Evolutionary conservation across 495 filamentous ascomycete species (phyloP).

Genomic region (Penicillium malachiteum): DNA sequence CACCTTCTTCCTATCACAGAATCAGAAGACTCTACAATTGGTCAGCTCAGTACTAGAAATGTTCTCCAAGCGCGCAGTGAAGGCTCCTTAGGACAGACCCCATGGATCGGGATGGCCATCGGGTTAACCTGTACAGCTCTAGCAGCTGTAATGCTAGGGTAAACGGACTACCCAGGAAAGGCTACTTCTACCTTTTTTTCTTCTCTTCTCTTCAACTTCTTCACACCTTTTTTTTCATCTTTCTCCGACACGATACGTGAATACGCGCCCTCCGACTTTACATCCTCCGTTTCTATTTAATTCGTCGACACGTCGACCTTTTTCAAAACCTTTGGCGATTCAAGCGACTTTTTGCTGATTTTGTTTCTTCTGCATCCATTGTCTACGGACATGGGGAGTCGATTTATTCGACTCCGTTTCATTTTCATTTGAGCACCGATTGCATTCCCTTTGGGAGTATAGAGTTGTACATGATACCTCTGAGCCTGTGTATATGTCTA

Average conservation of each 20-base stretch:
- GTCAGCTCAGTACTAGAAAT: constrained; percentile 12
- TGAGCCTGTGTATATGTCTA: constrained; percentile 7
- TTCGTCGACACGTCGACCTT: constrained; percentile 8
- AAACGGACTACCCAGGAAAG: neutral
- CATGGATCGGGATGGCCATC: constrained; percentile 51
- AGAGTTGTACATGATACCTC: constrained; percentile 35
- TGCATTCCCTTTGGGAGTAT: constrained; percentile 26
- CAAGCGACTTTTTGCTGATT: constrained; percentile 14
- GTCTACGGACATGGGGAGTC: constrained; percentile 9
- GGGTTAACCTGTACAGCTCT: constrained; percentile 46
- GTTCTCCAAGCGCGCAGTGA: constrained; percentile 42
- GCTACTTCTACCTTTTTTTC: constrained; percentile 12
- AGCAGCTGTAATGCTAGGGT: constrained; percentile 48
- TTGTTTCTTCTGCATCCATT: constrained; percentile 17
- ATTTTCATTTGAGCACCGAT: constrained; percentile 11
- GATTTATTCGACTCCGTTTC: neutral
- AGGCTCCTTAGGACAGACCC: constrained; percentile 45
- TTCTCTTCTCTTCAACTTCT: constrained; percentile 19
- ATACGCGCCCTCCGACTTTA: constrained; percentile 15
- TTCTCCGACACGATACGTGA: constrained; percentile 16
- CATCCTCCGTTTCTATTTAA: constrained; percentile 9
- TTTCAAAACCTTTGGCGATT: constrained; percentile 12
- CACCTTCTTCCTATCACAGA: constrained; percentile 8
- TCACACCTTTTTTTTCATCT: neutral
- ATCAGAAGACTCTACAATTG: neutral